These are phyloP conservation scores for Cercospora zeae-maydis DNA, from an alignment of 2,329 filamentous ascomycete species.

Conservation along the genomic window DNA sequence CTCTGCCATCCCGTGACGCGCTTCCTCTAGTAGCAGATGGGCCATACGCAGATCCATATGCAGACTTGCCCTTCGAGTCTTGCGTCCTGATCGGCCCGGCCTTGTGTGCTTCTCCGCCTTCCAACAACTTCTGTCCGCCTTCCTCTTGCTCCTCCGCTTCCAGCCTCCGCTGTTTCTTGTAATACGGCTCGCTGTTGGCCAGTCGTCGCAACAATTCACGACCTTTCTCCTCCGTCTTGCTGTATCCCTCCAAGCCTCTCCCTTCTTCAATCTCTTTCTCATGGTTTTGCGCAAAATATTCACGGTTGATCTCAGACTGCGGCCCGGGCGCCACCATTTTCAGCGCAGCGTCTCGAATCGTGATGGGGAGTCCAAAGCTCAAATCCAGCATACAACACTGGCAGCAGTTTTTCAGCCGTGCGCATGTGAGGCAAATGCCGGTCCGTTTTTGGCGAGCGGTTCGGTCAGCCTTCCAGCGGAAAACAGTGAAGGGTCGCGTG, in stretches of 20 bases:
- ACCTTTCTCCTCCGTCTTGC: conserved; percentile 96
- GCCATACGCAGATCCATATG: conserved; percentile 34
- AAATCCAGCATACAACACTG: conserved; percentile 98
- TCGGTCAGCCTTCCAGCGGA: conserved; percentile 89
- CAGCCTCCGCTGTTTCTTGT: conserved; percentile 77
- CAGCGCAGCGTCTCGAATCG: conserved; percentile 88
- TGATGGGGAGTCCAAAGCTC: conserved; percentile 90
- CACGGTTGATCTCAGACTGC: conserved; percentile 85
- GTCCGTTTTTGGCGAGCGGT: conserved; percentile 89
- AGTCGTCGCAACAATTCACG: conserved; percentile 79
- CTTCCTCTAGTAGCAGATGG: conserved; percentile 16
- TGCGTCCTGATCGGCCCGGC: conserved; percentile 77
- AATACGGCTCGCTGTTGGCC: conserved; percentile 91
- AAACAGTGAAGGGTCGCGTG: conserved; percentile 92
- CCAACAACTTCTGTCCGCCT: conserved; percentile 43
- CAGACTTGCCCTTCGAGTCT: conserved; percentile 44
- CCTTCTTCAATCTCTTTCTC: conserved; percentile 94
- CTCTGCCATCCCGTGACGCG: conserved; percentile 36
- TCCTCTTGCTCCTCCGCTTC: conserved; percentile 40
- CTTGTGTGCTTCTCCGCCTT: conserved; percentile 40
- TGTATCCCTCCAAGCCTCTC: conserved; percentile 81
- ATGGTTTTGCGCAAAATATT: conserved; percentile 97
- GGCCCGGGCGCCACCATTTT: conserved; percentile 97
- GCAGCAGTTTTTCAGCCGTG: conserved; percentile 96
- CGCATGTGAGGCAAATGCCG: conserved; percentile 94